These are phyloP conservation scores for Lepiota subincarnata DNA, from an alignment of 768 basidiomycete genomes.

Conservation along the genomic window DNA sequence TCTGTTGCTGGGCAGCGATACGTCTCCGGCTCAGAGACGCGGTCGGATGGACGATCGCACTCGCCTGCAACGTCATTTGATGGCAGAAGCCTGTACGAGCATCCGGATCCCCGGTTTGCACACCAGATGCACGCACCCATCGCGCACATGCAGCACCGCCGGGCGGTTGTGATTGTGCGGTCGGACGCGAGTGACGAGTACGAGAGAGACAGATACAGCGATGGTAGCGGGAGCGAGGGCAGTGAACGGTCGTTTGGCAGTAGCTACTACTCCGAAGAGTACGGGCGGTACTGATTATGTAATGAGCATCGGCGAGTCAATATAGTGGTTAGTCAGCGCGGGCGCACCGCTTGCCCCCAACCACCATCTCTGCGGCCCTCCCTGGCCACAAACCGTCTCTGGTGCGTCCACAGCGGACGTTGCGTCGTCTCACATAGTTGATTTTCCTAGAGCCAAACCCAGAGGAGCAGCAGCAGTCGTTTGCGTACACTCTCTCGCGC, in stretches of 20 bases:
- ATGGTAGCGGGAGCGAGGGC: not conserved
- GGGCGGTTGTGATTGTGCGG: constrained; percentile 5
- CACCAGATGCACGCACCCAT: not conserved
- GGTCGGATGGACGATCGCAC: constrained; percentile 1
- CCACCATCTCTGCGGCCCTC: too few species aligned
- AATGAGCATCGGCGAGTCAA: too few species aligned
- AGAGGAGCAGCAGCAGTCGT: constrained; percentile 4
- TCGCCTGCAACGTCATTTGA: constrained; percentile 1
- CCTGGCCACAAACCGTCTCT: too few species aligned
- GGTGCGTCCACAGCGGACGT: too few species aligned
- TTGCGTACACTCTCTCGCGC: constrained; percentile 3
- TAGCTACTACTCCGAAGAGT: not conserved
- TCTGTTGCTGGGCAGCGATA: constrained; percentile 3
- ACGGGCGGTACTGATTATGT: not conserved
- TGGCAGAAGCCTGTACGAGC: constrained; percentile 6
- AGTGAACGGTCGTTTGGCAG: constrained; percentile 9
- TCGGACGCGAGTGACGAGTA: constrained; percentile 1
- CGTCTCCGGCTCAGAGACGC: constrained; percentile 6
- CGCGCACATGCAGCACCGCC: not conserved
- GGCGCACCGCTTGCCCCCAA: too few species aligned
- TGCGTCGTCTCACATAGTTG: too few species aligned
- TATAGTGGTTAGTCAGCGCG: too few species aligned
- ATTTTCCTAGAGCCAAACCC: constrained; percentile 1
- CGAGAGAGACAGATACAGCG: not conserved
- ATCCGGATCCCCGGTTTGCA: constrained; percentile 5